Base-by-base conservation (phyloP, 2,329 filamentous ascomycete species). In the Aureobasidium sp. region DNA sequence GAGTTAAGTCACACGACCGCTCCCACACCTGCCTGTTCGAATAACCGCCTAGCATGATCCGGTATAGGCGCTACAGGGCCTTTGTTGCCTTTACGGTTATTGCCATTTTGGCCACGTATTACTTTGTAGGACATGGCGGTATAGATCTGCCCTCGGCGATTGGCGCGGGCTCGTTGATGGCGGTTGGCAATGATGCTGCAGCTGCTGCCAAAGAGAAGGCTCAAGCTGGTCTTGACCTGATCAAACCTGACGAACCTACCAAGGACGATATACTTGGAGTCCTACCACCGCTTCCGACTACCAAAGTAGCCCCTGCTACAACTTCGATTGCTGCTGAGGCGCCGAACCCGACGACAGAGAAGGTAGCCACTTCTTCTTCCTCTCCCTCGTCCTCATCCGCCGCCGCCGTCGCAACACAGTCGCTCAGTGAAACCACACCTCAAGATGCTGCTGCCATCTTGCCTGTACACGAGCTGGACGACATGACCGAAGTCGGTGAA, bases 11-110 rank as follows among this genome's bases (percentile, higher is more conserved):
- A 47, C 42, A 39, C 54, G 54, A 58, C 42, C 42, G 40, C 17
- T n/a, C 17, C 9, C n/a, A 42, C 17, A 37, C 11, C 17, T 24
- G 17, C 2, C 5, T 19, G 52, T 11, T 27, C 39, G 22, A 12
- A 57, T 39, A 39, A 31, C 27, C 40, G n/a, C 15, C 33, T 33
- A 33, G n/a, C 62, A 65, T 68, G 68, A 85, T 87, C 62, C 82
- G 85, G 57, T 78, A 82, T 65, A 75, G 86, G 67, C 78, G 85
- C 70, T 86, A 86, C 69, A 81, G 85, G 63, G 76, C 85, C 62
- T 85, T 86, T 64, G 71, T 84, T 37, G 70, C 84, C 64, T 80
- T 81, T 67, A 79, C 84, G 60, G 72, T 82, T 64, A 70, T 85
- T 62, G 72, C 84, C 54, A 72, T 84, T 54, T 75, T 87, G 64